Evolutionary conservation across 257 asterid species (phyloP), one percentile per base, ranked within the genome.

Genomic region (Lycium barbarum): DNA sequence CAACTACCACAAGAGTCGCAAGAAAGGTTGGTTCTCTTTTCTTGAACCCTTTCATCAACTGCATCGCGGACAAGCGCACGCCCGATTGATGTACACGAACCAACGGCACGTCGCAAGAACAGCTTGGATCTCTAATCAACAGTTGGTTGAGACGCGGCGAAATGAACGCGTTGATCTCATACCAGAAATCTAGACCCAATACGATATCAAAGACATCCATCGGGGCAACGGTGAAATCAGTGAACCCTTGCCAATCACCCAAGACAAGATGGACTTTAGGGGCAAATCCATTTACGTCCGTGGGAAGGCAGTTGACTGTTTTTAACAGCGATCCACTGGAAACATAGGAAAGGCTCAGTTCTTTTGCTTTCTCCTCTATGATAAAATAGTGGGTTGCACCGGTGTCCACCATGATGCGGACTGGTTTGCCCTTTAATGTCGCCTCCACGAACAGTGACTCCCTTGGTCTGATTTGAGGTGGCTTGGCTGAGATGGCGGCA

Each of bases 401-500:
- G 13, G 59, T 54, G 18, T 54, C 59, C 6, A 54, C 59, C n/a
- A 54, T 54, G 13, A 54, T 54, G 18, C 18, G 1, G 7, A 54
- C 17, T 12, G 59, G n/a, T 12, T 13, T 54, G 13, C 1, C 59
- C 17, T 54, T 54, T 1, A 12, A 13, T 3, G 3, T 12, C 1
- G 3, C n/a, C 13, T 54, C 59, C 3, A 13, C 2, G 0, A 54
- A 54, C 1, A 54, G 13, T 2, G 18, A 54, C 6, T 54, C 18
- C 3, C 18, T 4, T 12, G 59, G 59, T 1, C 17, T 54, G 0
- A 54, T 18, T 0, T 4, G 3, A 54, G 59, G 7, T 2, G 7
- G 6, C 7, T 13, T 12, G 0, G 6, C 59, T 0, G 1, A 0
- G 1, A 54, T 3, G 13, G 7, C 18, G 0, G 4, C 6, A 3